Percentiles rank a stretch among this genome's conserved stretches.
Evolutionary conservation across 1,284 basidiomycete genomes (phyloP).

Genomic region (Fomitopsis pinicola): DNA sequence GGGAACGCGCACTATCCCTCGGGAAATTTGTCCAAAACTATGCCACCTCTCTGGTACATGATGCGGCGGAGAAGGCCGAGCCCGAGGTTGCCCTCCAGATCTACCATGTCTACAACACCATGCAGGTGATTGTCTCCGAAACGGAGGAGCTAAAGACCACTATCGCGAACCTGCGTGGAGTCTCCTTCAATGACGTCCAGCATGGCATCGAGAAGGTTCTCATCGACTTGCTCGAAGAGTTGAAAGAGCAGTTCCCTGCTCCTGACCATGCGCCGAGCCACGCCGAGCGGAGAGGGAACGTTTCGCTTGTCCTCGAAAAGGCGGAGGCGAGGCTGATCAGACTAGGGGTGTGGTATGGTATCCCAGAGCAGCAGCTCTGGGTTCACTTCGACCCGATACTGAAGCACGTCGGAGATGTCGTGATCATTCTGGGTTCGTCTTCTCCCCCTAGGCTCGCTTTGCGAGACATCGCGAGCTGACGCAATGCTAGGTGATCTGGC

Average conservation of each 20-base stretch:
- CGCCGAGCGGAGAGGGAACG: not conserved
- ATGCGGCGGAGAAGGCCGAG: not conserved
- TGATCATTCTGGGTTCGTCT: not conserved
- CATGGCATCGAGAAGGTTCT: not conserved
- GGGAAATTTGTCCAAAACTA: not conserved
- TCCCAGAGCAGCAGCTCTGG: not conserved
- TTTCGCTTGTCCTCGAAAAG: not conserved
- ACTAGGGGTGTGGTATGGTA: not conserved
- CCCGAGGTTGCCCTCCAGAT: not conserved
- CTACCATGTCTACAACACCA: not conserved
- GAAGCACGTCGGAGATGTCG: not conserved
- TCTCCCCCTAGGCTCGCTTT: not conserved
- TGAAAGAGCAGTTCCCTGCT: not conserved
- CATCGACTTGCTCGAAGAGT: not conserved
- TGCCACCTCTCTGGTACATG: not conserved
- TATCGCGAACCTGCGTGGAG: not conserved
- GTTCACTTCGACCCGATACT: not conserved
- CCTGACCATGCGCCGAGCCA: not conserved
- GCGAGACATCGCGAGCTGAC: not conserved
- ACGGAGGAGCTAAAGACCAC: not conserved
- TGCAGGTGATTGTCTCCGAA: not conserved
- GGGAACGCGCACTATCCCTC: not conserved
- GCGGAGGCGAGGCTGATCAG: not conserved
- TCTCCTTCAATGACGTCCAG: not conserved
- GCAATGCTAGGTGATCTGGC: conserved; percentile 19